These are phyloP conservation scores for Saccharum hybrid DNA, from an alignment of 202 grass and related monocot species.

Conservation along the genomic window DNA sequence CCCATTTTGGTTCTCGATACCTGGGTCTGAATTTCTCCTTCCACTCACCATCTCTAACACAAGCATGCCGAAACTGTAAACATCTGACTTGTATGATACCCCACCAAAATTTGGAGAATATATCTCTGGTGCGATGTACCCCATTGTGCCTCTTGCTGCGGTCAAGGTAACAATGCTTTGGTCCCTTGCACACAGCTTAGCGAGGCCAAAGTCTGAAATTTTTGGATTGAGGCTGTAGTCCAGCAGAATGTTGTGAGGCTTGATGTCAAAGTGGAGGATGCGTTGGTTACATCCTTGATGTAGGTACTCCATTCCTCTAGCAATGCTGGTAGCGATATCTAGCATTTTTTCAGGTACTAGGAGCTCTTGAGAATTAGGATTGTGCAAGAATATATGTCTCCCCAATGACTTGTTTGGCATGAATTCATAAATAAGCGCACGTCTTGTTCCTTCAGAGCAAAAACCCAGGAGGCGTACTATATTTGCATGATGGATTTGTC, in stretches of 20 bases:
- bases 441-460: conserved; percentile 54
- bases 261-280: conserved; percentile 19
- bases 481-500: conserved; percentile 62
- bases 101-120: conserved; percentile 62
- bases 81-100: conserved; percentile 57
- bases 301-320: conserved; percentile 63
- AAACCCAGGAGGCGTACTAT: conserved; percentile 61
- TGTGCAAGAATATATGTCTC: conserved; percentile 53
- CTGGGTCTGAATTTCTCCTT: conserved; percentile 53
- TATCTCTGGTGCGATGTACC: conserved; percentile 72
- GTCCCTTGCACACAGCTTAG: conserved; percentile 60
- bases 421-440: conserved; percentile 70
- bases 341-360: conserved; percentile 43
- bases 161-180: conserved; percentile 58
- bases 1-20: conserved; percentile 37
- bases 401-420: conserved; percentile 73
- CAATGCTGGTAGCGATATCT: conserved; percentile 54
- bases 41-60: conserved; percentile 67
- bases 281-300: conserved; percentile 43
- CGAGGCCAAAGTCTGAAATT: conserved; percentile 63
- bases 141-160: conserved; percentile 59
- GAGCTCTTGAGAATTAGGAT: not conserved
- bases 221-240: conserved; percentile 51
- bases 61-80: conserved; percentile 77
- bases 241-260: conserved; percentile 50